Conservation (phyloP, 2,329 filamentous ascomycete species). For the Leptosphaerulina australis region DNA sequence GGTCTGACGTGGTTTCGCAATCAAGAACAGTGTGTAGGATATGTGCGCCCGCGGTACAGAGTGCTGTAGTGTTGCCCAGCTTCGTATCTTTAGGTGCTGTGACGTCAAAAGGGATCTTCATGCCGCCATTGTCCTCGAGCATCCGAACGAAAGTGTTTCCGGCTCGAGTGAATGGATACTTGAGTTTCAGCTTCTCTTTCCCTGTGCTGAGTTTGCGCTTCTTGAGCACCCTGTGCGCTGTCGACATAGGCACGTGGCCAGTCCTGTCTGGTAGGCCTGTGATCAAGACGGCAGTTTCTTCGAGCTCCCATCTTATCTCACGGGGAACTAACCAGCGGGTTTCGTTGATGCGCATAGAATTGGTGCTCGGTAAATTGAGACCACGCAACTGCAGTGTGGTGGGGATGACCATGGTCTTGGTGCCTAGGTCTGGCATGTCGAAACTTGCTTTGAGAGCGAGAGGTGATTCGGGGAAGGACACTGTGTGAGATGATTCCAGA, state of each 20-base stretch:
- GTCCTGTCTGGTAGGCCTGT: slow-evolving; percentile 9
- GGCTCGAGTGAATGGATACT: slow-evolving; percentile 7
- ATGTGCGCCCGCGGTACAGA: slow-evolving; percentile 11
- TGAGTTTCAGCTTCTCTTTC: slow-evolving; percentile 14
- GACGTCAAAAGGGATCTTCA: slow-evolving; percentile 5
- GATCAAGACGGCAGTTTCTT: slow-evolving; percentile 9
- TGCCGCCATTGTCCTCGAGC: not conserved
- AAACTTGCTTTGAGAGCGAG: slow-evolving; percentile 12
- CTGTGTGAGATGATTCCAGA: slow-evolving; percentile 13
- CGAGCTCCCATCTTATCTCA: slow-evolving; percentile 11
- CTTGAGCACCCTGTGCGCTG: not conserved
- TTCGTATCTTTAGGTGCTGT: not conserved
- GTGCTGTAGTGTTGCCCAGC: slow-evolving; percentile 6
- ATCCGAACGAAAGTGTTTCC: slow-evolving; percentile 5
- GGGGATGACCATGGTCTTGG: not conserved
- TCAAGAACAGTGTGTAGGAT: slow-evolving; percentile 7
- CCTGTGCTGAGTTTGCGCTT: slow-evolving; percentile 9
- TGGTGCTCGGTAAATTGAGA: slow-evolving; percentile 1
- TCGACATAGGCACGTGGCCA: slow-evolving; percentile 16
- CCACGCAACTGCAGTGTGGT: slow-evolving; percentile 10
- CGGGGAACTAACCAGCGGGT: slow-evolving; percentile 13
- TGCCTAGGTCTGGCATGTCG: not conserved
- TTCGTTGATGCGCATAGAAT: slow-evolving; percentile 10
- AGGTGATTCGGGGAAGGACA: slow-evolving; percentile 12
- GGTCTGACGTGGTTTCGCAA: not conserved